Base-by-base conservation (phyloP, 1,139 yeast species). In the Yamadazyma conglobata region DNA sequence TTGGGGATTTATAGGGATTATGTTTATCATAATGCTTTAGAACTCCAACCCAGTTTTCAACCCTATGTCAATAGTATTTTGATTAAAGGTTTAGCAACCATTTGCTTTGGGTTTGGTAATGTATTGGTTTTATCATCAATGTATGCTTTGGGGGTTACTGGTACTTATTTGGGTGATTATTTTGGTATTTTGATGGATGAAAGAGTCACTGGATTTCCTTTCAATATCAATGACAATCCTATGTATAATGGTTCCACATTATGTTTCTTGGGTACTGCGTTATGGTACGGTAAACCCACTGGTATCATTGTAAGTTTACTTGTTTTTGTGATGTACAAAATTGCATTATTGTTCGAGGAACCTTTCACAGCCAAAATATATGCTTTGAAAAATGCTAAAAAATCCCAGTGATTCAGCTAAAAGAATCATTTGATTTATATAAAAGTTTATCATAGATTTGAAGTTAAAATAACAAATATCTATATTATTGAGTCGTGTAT, bases 141-240 rank as follows among this genome's bases (percentile, higher is more conserved):
- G 97, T 91, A 78, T 65, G 82, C 84, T n/a, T 70, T 91, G 43
- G 98, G 98, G 14, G 77, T 91, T 40, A 89, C 96, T 8, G 98
- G 98, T 10, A 91, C 98, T 12, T 91, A 91, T 52, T 66, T 91
- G 40, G 98, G 98, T 22, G 98, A 91, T 58, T 93, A 91, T 61
- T 91, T 91, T 59, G 98, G 98, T 1, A 89, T 91, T 49, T 73
- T 91, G 49, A 91, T 89, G 94, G 77, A 78, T 41, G 77, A 84
- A 42, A 73, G 95, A 51, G 96, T 91, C 39, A 82, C 93, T n/a
- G 80, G 84, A 1, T 91, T 91, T 70, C 98, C 98, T 14, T 91
- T 91, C 70, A 89, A 81, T 48, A 75, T 88, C 38, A 75, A 82
- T 44, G 82, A 86, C 51, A 91, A 91, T 57, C 98, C 98, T 39